Base-by-base conservation (phyloP, 768 basidiomycete genomes). In the Lactarius deliciosus region DNA sequence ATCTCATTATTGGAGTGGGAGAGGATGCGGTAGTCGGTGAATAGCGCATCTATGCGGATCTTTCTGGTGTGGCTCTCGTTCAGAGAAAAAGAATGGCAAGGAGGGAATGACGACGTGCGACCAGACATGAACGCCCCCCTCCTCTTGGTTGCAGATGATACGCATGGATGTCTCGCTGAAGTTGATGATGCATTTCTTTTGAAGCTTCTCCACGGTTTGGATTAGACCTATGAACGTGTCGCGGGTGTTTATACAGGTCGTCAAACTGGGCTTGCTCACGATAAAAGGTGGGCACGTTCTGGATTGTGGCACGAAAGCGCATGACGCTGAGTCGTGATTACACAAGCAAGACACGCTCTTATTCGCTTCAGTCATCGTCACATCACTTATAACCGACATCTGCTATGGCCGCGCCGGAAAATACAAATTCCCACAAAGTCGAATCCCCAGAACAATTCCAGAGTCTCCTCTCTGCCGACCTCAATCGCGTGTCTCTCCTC, bases 51-150 rank as follows among this genome's bases (percentile, higher is more conserved):
- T 10, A 86, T 81, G 75, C 87, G 88, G 72, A 90, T 83, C 71
- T 86, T 82, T 18, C 87, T 89, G 63, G 20, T 41, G 8, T 38
- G 11, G 18, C 45, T 15, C 7, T 15, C 47, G 34, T 59, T 61
- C 57, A 66, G 74, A 45, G 72, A 59, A 38, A 13, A 38, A 25
- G 18, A 30, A 18, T 22, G 36, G 20, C 11, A 16, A 59, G 3
- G 38, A 64, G 58, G 81, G 78, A 80, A 80, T 38, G 40, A 43
- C 2, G 22, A 77, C 86, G 63, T 63, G 86, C 85, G 84, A 84
- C 94, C 94, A 95, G 60, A 95, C 91, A 75, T 95, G 93, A 5
- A 93, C 86, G 3, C 91, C 91, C 0, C 90, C 91, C 71, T 92
- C 91, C 62, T 92, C 90, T 59, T 81, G 84, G 65, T 89, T 88